phyloP scores from a whole-genome alignment of 768 basidiomycete genomes.

The Hericium erinaceus region DNA sequence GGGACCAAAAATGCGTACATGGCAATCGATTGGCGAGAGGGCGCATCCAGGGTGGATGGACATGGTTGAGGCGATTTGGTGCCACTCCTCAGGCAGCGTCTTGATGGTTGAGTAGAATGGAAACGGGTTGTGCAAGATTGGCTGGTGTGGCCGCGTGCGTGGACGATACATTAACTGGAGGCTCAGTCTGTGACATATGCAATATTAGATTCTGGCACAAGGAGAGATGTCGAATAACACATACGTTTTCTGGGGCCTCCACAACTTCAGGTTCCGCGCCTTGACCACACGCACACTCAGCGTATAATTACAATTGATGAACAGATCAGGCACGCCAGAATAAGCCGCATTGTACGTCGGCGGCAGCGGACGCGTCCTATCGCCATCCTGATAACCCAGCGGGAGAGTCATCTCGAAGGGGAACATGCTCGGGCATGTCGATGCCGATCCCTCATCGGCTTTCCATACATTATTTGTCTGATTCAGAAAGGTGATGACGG shows the following conservation, averaged over 20 bases:
- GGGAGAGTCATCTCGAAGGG: constrained; percentile 30
- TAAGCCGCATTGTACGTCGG: constrained; percentile 35
- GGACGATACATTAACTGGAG: constrained; percentile 46
- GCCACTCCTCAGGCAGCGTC: constrained; percentile 58
- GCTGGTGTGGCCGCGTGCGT: constrained; percentile 43
- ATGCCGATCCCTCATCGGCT: not conserved
- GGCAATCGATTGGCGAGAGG: constrained; percentile 34
- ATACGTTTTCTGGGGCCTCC: constrained; percentile 40
- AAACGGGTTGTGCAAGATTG: constrained; percentile 34
- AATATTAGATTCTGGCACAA: not conserved
- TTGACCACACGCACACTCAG: constrained; percentile 31
- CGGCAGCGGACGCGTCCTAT: constrained; percentile 27
- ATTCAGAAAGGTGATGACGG: constrained; percentile 6
- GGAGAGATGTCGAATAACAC: constrained; percentile 1
- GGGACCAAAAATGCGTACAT: constrained; percentile 30
- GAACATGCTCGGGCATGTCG: constrained; percentile 25
- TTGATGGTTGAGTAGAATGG: constrained; percentile 53
- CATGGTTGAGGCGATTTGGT: constrained; percentile 37
- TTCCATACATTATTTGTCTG: constrained; percentile 10
- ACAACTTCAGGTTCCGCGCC: constrained; percentile 32
- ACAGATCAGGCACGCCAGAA: constrained; percentile 22
- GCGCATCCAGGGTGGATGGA: constrained; percentile 25
- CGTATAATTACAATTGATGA: constrained; percentile 31
- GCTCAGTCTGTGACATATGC: constrained; percentile 25
- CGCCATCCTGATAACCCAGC: constrained; percentile 2